Conservation (phyloP, 2,329 filamentous ascomycete species). For the Phaeosphaeria sp. region DNA sequence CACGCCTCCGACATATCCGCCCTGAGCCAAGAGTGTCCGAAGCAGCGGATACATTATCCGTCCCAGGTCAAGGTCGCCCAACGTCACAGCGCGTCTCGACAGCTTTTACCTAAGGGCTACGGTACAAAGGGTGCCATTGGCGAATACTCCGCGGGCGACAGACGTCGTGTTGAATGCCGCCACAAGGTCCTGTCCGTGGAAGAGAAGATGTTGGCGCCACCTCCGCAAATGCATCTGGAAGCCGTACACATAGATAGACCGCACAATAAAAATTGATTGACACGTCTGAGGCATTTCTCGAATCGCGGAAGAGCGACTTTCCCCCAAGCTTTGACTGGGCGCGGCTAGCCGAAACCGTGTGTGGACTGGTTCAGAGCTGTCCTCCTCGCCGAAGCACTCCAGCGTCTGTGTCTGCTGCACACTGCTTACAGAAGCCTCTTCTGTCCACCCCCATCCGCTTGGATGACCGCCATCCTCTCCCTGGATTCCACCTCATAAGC, state of each 20-base stretch:
- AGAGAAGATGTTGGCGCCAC: background rate
- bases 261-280: background rate
- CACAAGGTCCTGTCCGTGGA: background rate
- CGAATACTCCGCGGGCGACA: constrained; percentile 1
- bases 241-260: background rate
- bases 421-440: constrained; percentile 28
- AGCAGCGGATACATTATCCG: constrained; percentile 24
- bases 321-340: constrained; percentile 10
- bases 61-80: constrained; percentile 5
- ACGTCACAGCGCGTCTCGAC: constrained; percentile 8
- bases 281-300: constrained; percentile 32
- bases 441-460: constrained; percentile 31
- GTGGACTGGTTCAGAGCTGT: constrained; percentile 21
- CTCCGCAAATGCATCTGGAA: background rate
- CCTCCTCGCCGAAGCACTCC: background rate
- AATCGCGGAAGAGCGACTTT: constrained; percentile 10
- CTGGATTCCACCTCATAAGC: constrained; percentile 23
- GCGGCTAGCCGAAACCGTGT: constrained; percentile 24
- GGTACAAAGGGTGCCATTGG: constrained; percentile 19
- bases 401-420: constrained; percentile 10
- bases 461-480: constrained; percentile 37
- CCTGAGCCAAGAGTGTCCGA: constrained; percentile 1
- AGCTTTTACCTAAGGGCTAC: constrained; percentile 15
- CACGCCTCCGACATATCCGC: background rate
- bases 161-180: background rate